Conservation (phyloP, 192 early-diverging fungal genomes). For the Coemansia erecta region DNA sequence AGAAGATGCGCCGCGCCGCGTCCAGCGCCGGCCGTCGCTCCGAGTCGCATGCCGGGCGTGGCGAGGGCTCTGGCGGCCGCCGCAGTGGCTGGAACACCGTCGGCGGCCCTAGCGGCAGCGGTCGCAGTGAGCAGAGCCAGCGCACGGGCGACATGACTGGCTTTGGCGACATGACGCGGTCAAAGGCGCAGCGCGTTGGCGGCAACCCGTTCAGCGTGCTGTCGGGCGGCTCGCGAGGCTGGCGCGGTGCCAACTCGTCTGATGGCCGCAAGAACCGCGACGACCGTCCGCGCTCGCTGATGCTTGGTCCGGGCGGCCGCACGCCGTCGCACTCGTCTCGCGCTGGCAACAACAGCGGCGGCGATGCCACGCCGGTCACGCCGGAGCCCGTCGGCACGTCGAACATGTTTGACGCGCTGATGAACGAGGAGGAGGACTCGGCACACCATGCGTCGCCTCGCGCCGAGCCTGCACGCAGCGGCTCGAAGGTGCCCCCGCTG, state of each 20-base stretch:
- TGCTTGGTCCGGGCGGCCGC: constrained; percentile 38
- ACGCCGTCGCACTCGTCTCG: constrained; percentile 44
- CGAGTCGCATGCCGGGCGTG: constrained; percentile 59
- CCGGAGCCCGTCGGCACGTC: constrained; percentile 48
- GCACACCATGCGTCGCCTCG: constrained; percentile 32
- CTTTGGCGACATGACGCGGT: constrained; percentile 71
- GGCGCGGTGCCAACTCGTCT: constrained; percentile 49
- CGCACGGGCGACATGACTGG: constrained; percentile 68
- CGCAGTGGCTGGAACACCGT: constrained; percentile 51
- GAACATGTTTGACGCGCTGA: constrained; percentile 51
- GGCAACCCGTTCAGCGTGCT: constrained; percentile 52
- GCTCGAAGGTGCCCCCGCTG: constrained; percentile 20
- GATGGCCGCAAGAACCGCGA: constrained; percentile 45
- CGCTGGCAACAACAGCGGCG: constrained; percentile 19
- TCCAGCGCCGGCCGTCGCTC: constrained; percentile 60
- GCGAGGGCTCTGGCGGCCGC: constrained; percentile 61
- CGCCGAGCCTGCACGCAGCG: constrained; percentile 26
- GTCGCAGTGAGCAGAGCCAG: constrained; percentile 51
- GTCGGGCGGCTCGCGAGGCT: constrained; percentile 50
- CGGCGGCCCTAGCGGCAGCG: constrained; percentile 75
- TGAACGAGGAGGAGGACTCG: constrained; percentile 38
- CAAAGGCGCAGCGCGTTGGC: constrained; percentile 48
- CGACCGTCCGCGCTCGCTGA: constrained; percentile 20
- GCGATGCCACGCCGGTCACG: constrained; percentile 48
- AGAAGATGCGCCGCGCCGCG: constrained; percentile 63